Base-by-base conservation (phyloP, 495 filamentous ascomycete species). In the Hypoxylon subgilvum region DNA sequence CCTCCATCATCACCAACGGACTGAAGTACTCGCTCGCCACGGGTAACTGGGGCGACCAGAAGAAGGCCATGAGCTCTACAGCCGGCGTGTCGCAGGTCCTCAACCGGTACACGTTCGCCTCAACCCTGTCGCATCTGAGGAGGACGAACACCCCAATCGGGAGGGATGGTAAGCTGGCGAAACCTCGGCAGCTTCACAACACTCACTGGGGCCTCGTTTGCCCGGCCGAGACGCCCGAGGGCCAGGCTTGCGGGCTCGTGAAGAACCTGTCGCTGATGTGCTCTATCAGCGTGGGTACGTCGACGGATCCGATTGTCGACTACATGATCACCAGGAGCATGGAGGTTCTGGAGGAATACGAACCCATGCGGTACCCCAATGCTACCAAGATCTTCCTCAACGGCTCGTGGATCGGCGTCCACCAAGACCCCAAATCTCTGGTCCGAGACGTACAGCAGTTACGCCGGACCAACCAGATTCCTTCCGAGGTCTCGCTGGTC, bases 251-350 rank as follows among this genome's bases (percentile, higher is more conserved):
- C 76, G 94, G 94, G 72, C 74, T 99, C 52, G 95, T 99, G 72
- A 99, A 99, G 79, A 99, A 99, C 63, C 69, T 99, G 68, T 89
- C 95, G 2, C 82, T 99, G 36, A 97, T 99, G 93, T 97, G 92
- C 70, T 96, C 92, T 64, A 90, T 99, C 69, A 96, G 89, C 39
- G 91, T 96, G 23, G 94, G 93, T 70, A 90, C 90, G 5, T 88
- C 91, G 7, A 88, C 88, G 21, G 88, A 93, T 43, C 91, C 92
- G 5, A 89, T 98, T 60, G 81, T 94, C 27, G 90, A 96, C 57
- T 98, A 96, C 78, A 92, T 98, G 90, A 88, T 88, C 46, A 86
- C 90, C 41, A 81, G 92, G 27, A 89, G 90, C 67, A 97, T 98
- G 92, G 94, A 97, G 63, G 83, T 96, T 1, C 80, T 98, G 1